Evolutionary conservation across 495 filamentous ascomycete species (phyloP).

Genomic region (Aspergillus carlsbadensis): DNA sequence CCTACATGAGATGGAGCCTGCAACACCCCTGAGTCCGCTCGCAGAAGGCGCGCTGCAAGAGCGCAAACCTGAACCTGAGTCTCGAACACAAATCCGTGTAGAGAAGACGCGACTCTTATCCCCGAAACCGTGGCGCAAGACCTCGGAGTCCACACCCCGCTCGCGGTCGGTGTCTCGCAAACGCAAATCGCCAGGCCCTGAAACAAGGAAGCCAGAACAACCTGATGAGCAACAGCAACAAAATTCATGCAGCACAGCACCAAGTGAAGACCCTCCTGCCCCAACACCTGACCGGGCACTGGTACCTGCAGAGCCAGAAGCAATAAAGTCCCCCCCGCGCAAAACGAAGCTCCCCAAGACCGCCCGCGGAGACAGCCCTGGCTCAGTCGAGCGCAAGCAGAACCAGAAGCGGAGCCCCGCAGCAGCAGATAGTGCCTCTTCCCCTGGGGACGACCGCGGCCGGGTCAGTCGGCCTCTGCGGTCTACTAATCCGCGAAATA

Average conservation of each 20-base stretch:
- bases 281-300: not conserved
- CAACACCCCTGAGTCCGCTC: slow-evolving; percentile 23
- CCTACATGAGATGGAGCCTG: slow-evolving; percentile 27
- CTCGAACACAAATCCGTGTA: not conserved
- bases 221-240: slow-evolving; percentile 4
- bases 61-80: not conserved
- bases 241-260: not conserved
- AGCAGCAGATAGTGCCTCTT: not conserved
- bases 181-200: slow-evolving; percentile 41
- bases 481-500: slow-evolving; percentile 12
- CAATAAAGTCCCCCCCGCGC: slow-evolving; percentile 24
- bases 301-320: slow-evolving; percentile 17
- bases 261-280: slow-evolving; percentile 8
- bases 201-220: slow-evolving; percentile 20
- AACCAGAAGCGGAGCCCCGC: slow-evolving; percentile 3
- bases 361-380: slow-evolving; percentile 38
- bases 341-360: slow-evolving; percentile 39
- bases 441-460: slow-evolving; percentile 15
- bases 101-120: not conserved
- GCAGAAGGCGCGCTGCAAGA: not conserved
- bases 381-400: slow-evolving; percentile 36
- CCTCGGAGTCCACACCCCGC: not conserved
- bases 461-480: slow-evolving; percentile 19
- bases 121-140: slow-evolving; percentile 20
- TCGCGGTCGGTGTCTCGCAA: slow-evolving; percentile 39